Conservation (phyloP, 2,329 filamentous ascomycete genomes). For the Cordyceps tenuipes region DNA sequence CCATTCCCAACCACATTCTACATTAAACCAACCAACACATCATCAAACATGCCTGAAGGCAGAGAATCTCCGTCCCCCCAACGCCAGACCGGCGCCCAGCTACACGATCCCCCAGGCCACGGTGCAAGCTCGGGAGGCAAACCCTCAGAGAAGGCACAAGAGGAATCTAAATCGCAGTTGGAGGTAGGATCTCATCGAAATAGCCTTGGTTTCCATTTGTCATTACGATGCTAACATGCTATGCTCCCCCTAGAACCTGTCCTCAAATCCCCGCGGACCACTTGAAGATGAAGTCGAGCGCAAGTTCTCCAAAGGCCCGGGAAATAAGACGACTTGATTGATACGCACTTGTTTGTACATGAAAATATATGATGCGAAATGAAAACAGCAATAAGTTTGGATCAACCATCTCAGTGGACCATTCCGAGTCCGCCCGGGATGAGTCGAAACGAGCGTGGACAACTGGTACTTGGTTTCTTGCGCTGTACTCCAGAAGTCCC, state of each 20-base stretch:
- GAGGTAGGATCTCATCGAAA: not conserved
- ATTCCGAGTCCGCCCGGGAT: no score
- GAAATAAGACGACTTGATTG: constrained; percentile 5
- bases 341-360: not conserved
- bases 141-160: not conserved
- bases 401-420: no score
- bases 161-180: not conserved
- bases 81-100: constrained; percentile 2
- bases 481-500: no score
- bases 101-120: not conserved
- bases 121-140: not conserved
- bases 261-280: constrained; percentile 1
- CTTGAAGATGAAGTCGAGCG: constrained; percentile 1
- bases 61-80: constrained; percentile 1
- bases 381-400: no score
- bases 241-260: not conserved
- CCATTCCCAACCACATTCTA: not conserved
- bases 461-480: no score
- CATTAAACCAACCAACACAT: not conserved
- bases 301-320: constrained; percentile 2
- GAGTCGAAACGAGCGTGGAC: no score
- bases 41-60: constrained; percentile 3
- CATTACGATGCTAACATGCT: not conserved
- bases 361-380: no score
- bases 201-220: not conserved